Evolutionary conservation across 176 grass and related monocot species (phyloP).

Genomic region (Chrysopogon serrulatus): DNA sequence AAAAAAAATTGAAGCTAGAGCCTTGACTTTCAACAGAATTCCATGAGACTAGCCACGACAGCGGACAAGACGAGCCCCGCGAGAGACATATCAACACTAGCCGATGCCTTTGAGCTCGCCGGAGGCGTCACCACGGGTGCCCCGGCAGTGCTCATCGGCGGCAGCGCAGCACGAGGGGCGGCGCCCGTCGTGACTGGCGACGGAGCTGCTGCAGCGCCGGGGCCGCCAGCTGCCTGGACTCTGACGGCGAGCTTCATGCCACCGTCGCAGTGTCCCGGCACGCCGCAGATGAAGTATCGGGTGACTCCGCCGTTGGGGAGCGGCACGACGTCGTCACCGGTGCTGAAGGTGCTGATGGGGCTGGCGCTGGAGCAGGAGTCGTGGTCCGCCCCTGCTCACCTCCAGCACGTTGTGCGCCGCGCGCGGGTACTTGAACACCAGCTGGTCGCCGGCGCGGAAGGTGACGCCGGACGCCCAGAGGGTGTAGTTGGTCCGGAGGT

Average conservation of each 20-base stretch:
- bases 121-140: neutral
- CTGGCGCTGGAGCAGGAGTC: neutral
- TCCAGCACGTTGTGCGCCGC: constrained; percentile 13
- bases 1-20: too few relatives aligned
- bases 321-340: constrained; percentile 7
- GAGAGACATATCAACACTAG: neutral
- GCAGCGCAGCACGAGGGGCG: neutral
- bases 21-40: neutral
- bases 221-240: neutral
- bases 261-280: constrained; percentile 17
- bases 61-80: neutral
- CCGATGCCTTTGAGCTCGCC: neutral
- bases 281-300: constrained; percentile 48
- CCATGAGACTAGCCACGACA: neutral
- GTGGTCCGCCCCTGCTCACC: constrained; percentile 28
- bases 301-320: neutral
- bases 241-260: constrained; percentile 45
- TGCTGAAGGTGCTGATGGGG: neutral
- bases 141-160: neutral
- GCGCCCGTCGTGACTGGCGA: neutral
- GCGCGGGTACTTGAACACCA: constrained; percentile 9
- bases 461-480: neutral
- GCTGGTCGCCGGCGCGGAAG: constrained; percentile 13
- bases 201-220: neutral
- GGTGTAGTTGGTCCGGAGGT: neutral